These are phyloP conservation scores for Tolypocladium guangdongense DNA, from an alignment of 2,329 filamentous ascomycete species.

Conservation along the genomic window DNA sequence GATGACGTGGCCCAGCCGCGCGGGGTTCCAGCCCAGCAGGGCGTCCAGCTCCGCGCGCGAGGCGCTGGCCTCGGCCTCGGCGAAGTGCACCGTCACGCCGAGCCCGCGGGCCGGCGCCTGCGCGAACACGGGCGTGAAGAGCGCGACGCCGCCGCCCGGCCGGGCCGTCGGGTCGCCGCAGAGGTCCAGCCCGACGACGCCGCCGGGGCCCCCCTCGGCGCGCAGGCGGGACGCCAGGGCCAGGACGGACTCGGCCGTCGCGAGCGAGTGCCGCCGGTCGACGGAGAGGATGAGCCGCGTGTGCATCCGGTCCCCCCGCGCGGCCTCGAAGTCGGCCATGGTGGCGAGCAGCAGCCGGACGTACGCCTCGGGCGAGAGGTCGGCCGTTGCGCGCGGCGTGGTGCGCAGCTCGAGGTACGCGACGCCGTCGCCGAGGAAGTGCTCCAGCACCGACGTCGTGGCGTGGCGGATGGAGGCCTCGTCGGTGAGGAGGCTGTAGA, in stretches of 20 bases:
- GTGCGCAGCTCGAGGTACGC: conserved; percentile 72
- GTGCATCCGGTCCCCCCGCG: conserved; percentile 32
- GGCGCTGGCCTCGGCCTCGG: conserved; percentile 50
- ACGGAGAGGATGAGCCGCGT: conserved; percentile 62
- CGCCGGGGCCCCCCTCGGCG: conserved; percentile 28
- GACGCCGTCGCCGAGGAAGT: conserved; percentile 62
- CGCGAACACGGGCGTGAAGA: conserved; percentile 48
- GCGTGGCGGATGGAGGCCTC: conserved; percentile 46
- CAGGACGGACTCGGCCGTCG: conserved; percentile 53
- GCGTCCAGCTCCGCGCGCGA: conserved; percentile 49
- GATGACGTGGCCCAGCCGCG: conserved; percentile 69
- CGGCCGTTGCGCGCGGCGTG: conserved; percentile 55
- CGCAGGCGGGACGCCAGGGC: conserved; percentile 41
- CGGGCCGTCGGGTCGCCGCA: conserved; percentile 57
- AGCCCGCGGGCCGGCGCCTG: conserved; percentile 45
- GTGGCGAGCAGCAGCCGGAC: conserved; percentile 53
- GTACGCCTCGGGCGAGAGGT: conserved; percentile 52
- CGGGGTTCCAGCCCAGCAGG: conserved; percentile 54
- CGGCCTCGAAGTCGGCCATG: conserved; percentile 41
- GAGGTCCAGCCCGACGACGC: conserved; percentile 65
- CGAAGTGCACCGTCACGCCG: conserved; percentile 66
- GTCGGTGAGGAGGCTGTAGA: conserved; percentile 64
- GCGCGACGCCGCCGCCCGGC: conserved; percentile 44
- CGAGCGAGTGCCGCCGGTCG: conserved; percentile 51
- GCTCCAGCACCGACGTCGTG: conserved; percentile 51